Conservation (phyloP, 108 stramenopile species). For the Cylindrotheca closterium region DNA sequence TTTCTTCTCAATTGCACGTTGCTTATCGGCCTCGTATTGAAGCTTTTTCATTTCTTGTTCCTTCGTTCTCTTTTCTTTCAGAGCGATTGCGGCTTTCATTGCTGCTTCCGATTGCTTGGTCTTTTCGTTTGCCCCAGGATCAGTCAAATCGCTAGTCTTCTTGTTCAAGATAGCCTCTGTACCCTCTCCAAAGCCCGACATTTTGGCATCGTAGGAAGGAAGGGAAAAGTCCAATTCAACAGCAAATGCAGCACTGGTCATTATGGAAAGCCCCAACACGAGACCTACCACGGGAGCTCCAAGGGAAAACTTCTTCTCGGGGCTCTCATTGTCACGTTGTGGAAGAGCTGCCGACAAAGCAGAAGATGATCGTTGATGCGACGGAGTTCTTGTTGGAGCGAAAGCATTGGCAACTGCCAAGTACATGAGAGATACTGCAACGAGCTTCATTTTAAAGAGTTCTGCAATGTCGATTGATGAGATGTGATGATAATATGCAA, state of each 20-base stretch:
- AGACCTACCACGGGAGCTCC: not conserved
- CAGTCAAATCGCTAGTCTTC: conserved; percentile 12
- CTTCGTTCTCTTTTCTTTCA: conserved; percentile 15
- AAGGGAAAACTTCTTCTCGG: not conserved
- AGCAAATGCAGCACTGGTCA: not conserved
- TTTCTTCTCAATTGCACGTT: conserved; percentile 29
- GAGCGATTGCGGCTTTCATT: conserved; percentile 23
- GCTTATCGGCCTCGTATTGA: conserved; percentile 22
- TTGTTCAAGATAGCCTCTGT: conserved; percentile 18
- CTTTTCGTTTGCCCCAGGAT: conserved; percentile 32
- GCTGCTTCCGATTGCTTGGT: conserved; percentile 22
- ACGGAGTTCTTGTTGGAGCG: not conserved
- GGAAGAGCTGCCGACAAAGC: not conserved
- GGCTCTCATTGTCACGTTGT: not conserved
- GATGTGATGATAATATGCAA: no score
- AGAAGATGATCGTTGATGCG: not conserved
- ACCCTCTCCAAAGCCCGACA: conserved; percentile 31
- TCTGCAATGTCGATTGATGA: no score
- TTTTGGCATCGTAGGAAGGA: conserved; percentile 27
- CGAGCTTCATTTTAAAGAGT: not conserved
- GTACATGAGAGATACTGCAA: not conserved
- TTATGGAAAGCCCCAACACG: not conserved
- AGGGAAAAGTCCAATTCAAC: conserved; percentile 28
- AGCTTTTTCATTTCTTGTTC: conserved; percentile 11
- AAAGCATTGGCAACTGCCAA: not conserved